These are phyloP conservation scores for Bothriochloa decipiens DNA, from an alignment of 176 grass and related monocot genomes.

Conservation along the genomic window DNA sequence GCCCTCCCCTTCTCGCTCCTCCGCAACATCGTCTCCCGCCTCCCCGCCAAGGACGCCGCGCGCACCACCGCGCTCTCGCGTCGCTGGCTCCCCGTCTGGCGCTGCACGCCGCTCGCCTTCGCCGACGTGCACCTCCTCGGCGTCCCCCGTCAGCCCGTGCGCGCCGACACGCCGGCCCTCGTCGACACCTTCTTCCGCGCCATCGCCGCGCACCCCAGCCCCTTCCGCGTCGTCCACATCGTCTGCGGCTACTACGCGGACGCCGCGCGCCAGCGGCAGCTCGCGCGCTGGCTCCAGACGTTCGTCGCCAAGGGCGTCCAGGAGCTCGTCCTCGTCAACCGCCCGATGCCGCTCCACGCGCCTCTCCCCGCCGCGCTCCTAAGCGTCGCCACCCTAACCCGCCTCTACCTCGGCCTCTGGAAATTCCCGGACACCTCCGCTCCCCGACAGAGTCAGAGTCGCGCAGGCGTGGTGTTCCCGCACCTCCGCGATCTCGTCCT, in stretches of 20 bases:
- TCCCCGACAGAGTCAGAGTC: neutral
- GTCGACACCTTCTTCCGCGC: conserved; percentile 22
- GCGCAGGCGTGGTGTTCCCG: neutral
- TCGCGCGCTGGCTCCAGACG: conserved; percentile 15
- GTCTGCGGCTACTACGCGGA: neutral
- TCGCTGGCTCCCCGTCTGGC: conserved; percentile 39
- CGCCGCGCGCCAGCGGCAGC: too few relatives aligned
- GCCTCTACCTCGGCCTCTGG: conserved; percentile 1
- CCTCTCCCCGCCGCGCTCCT: conserved; percentile 25
- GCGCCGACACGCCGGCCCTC: neutral
- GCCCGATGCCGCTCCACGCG: neutral
- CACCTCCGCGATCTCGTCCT: conserved; percentile 26
- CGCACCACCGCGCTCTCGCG: conserved; percentile 12
- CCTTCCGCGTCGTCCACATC: conserved; percentile 22
- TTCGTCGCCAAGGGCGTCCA: conserved; percentile 9
- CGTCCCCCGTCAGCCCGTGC: neutral
- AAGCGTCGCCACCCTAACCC: neutral
- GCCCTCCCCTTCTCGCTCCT: neutral
- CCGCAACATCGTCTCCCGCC: neutral
- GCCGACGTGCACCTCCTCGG: conserved; percentile 16
- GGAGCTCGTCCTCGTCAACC: conserved; percentile 28
- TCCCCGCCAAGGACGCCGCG: neutral
- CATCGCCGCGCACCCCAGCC: conserved; percentile 34
- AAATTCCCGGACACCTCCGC: conserved; percentile 5
- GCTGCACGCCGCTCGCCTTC: conserved; percentile 24